phyloP scores from a whole-genome alignment of 371 early-diverging fungal species.

The Haplosporangium sp. region DNA sequence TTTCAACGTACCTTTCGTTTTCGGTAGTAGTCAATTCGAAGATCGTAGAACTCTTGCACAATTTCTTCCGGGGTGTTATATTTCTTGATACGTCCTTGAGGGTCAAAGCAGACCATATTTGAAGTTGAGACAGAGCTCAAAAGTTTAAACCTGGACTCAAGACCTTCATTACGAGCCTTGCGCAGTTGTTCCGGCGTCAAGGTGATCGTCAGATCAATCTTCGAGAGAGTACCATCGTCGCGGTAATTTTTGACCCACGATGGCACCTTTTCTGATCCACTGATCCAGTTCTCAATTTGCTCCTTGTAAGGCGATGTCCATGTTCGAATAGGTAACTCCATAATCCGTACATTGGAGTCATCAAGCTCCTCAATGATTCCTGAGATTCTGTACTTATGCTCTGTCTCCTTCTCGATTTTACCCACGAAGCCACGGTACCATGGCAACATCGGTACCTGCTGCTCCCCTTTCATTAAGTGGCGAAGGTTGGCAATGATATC shows the following conservation, averaged over 20 bases:
- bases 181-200: slow-evolving; percentile 77
- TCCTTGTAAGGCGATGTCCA: slow-evolving; percentile 99
- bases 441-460: slow-evolving; percentile 87
- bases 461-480: slow-evolving; percentile 86
- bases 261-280: slow-evolving; percentile 69
- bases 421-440: slow-evolving; percentile 98
- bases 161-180: slow-evolving; percentile 79
- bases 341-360: slow-evolving; percentile 87
- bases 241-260: slow-evolving; percentile 78
- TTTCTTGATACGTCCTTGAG: slow-evolving; percentile 89
- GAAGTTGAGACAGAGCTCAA: slow-evolving; percentile 76
- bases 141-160: slow-evolving; percentile 91
- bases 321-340: slow-evolving; percentile 94
- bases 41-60: slow-evolving; percentile 91
- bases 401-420: slow-evolving; percentile 64
- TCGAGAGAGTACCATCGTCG: slow-evolving; percentile 86
- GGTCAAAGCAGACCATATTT: slow-evolving; percentile 99
- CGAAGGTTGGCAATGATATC: slow-evolving; percentile 94
- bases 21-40: slow-evolving; percentile 90
- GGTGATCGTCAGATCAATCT: slow-evolving; percentile 89
- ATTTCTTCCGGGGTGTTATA: slow-evolving; percentile 90
- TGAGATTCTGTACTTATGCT: slow-evolving; percentile 76
- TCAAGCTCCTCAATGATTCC: slow-evolving; percentile 82
- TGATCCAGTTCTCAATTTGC: slow-evolving; percentile 79
- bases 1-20: slow-evolving; percentile 86